A percentile compares a stretch with the other conserved stretches of the same genome.
phyloP scores from a whole-genome alignment of 1,284 basidiomycete species.

The Fistulinella staudtii region DNA sequence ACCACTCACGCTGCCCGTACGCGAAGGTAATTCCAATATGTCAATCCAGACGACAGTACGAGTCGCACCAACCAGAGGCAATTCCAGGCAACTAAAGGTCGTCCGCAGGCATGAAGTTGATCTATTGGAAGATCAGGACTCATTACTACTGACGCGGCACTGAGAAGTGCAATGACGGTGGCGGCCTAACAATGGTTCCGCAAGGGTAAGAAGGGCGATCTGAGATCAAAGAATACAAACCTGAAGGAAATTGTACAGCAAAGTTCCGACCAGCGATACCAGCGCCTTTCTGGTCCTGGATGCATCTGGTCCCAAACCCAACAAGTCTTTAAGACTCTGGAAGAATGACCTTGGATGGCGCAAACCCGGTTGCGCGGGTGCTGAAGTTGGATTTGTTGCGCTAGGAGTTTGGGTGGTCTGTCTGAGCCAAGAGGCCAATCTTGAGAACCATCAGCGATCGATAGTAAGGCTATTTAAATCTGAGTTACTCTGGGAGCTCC shows the following conservation, averaged over 20 bases:
- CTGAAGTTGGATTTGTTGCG: constrained; percentile 3
- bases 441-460: constrained; percentile 20
- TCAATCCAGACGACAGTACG: constrained; percentile 46
- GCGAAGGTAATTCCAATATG: constrained; percentile 58
- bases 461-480: constrained; percentile 4
- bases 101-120: constrained; percentile 65
- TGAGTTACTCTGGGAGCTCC: constrained; percentile 22
- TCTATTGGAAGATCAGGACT: constrained; percentile 45
- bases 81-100: constrained; percentile 69
- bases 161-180: constrained; percentile 52
- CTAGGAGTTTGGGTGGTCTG: constrained; percentile 22
- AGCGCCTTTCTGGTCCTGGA: constrained; percentile 54
- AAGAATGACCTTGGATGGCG: constrained; percentile 14
- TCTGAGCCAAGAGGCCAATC: constrained; percentile 25
- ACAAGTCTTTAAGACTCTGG: constrained; percentile 38
- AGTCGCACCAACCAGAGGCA: constrained; percentile 64
- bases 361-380: constrained; percentile 4
- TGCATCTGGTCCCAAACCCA: constrained; percentile 57
- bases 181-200: constrained; percentile 41
- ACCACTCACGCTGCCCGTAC: constrained; percentile 42
- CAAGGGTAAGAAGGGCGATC: constrained; percentile 10
- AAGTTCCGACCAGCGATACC: constrained; percentile 52
- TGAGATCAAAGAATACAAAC: constrained; percentile 35
- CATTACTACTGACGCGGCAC: constrained; percentile 44
- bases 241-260: constrained; percentile 55